Conservation (phyloP, 768 basidiomycete genomes). For the Auricularia cornea region DNA sequence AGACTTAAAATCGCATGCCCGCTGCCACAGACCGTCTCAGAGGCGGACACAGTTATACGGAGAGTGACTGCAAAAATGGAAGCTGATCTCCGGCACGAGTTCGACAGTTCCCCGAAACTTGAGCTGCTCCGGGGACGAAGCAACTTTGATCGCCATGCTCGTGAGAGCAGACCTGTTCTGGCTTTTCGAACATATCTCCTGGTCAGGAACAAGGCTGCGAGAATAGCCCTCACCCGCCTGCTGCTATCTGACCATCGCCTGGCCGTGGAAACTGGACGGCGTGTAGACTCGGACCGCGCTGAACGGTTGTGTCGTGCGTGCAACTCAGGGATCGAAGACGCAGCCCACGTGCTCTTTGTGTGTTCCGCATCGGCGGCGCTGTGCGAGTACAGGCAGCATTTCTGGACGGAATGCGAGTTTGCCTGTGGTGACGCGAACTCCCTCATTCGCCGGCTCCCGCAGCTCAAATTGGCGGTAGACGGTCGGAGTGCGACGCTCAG, state of each 20-base stretch:
- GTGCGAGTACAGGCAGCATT: not conserved
- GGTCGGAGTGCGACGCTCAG: not conserved
- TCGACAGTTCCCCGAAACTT: constrained; percentile 5
- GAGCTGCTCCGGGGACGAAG: constrained; percentile 1
- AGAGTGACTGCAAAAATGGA: not conserved
- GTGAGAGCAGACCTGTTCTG: not conserved
- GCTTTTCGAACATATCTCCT: constrained; percentile 11
- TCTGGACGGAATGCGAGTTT: not conserved
- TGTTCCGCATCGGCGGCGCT: not conserved
- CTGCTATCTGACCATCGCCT: constrained; percentile 11
- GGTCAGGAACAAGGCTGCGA: constrained; percentile 2
- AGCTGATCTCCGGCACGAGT: not conserved
- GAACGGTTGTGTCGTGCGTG: not conserved
- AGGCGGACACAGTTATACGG: not conserved
- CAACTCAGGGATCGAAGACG: not conserved
- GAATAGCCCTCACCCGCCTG: constrained; percentile 9
- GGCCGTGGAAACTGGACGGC: constrained; percentile 8
- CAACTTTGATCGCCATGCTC: not conserved
- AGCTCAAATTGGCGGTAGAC: not conserved
- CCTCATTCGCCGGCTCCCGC: not conserved
- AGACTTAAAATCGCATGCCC: not conserved
- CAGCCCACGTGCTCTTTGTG: not conserved
- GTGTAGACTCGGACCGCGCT: not conserved
- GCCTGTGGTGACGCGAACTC: not conserved
- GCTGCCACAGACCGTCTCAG: not conserved